Evolutionary conservation across 2,329 filamentous ascomycete species (phyloP).

Genomic region (Phaeosphaeriaceae sp.): DNA sequence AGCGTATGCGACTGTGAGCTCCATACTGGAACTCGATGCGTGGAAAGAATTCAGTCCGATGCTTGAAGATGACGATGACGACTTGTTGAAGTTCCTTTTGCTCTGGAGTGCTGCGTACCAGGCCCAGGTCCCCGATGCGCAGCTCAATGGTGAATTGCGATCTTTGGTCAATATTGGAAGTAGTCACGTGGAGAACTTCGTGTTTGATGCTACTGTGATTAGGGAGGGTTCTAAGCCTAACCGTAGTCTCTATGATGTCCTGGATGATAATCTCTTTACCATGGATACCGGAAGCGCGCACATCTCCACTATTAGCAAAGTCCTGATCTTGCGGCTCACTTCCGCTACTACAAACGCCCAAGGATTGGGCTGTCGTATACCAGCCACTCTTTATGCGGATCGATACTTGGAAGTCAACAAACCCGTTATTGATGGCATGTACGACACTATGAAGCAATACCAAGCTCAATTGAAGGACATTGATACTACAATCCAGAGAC

Average conservation of each 20-base stretch:
- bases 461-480: constrained; percentile 40
- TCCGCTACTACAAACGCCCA: constrained; percentile 44
- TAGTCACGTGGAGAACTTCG: constrained; percentile 29
- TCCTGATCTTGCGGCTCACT: constrained; percentile 58
- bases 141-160: constrained; percentile 52
- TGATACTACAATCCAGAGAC: constrained; percentile 41
- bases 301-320: constrained; percentile 52
- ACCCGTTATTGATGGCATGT: constrained; percentile 55
- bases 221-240: constrained; percentile 26
- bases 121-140: constrained; percentile 49
- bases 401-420: constrained; percentile 63
- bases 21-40: constrained; percentile 54
- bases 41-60: constrained; percentile 29
- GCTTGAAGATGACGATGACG: constrained; percentile 41
- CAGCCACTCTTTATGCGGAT: constrained; percentile 63
- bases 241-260: constrained; percentile 59
- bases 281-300: constrained; percentile 29
- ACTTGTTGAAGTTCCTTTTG: constrained; percentile 55
- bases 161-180: constrained; percentile 49
- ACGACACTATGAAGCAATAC: constrained; percentile 46
- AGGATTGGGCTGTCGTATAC: constrained; percentile 57
- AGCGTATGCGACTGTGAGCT: constrained; percentile 64
- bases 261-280: constrained; percentile 58
- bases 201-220: constrained; percentile 36
- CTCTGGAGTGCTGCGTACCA: constrained; percentile 57